Base-by-base conservation (phyloP, 169 alveolate genomes). In the Plasmodium knowlesi region DNA sequence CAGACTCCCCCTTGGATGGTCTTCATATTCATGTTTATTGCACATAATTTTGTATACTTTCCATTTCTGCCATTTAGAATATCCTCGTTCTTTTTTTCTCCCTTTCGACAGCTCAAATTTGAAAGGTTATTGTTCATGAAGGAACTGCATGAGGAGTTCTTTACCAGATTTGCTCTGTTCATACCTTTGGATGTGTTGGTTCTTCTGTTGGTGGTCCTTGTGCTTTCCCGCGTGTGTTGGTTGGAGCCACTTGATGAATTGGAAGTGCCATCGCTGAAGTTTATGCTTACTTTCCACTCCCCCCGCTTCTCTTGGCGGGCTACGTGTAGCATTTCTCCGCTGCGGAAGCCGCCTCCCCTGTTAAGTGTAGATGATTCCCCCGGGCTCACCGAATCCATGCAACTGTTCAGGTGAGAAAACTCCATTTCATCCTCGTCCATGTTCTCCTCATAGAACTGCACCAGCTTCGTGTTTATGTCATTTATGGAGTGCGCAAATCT, bases 401-500 rank as follows among this genome's bases (percentile, higher is more conserved):
- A 84, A 0, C 78, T 84, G 57, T 39, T 74, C 37, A 39, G 37
- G n/a, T 39, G 53, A 6, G 84, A 84, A 25, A 84, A 34, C 67
- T 37, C 54, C 37, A 34, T 50, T 72, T 71, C 84, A 1, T 43
- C 84, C 10, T 73, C 73, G 57, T 30, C 12, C 32, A 71, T 73
- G 16, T 53, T 25, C 2, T 72, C 84, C 30, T 84, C 81, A 41
- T 84, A 84, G 50, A 84, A 84, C 41, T 84, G 83, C 30, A 84
- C 92, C 5, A 84, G 83, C 25, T 84, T 84, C 78, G 92, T 84
- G 39, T 84, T 84, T 84, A 84, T 84, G 41, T 84, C 92, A 28
- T 84, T 84, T 39, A 84, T 84, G 30, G 92, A 84, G 57, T 84
- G 92, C 9, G 92, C 92, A 8, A 84, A 84, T 10, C 92, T 72